Evolutionary conservation across 2,329 filamentous ascomycete species (phyloP), one percentile per base, ranked within the genome.

Genomic region (Penicillium expansum): DNA sequence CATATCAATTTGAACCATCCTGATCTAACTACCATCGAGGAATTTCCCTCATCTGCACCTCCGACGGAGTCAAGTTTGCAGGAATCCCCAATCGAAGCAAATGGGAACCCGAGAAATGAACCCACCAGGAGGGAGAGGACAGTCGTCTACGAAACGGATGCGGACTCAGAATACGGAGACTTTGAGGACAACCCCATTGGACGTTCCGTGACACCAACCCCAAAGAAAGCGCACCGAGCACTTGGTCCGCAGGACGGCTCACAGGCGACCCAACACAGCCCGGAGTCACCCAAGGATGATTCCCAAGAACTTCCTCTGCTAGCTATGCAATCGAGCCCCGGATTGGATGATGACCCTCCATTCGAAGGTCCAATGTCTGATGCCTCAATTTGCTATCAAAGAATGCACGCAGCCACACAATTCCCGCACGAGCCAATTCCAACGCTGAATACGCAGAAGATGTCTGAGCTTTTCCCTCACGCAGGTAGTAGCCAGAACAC

Each of bases 81-180:
- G 38, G 50, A 44, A 38, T 27, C 8, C 3, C 27, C 18, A 18
- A 24, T 30, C 3, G 45, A 48, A 35, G 35, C 27, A 27, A n/a
- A 32, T 9, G 29, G 52, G 4, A 50, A 39, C 8, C 18, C 43
- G 9, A 57, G 53, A 20, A 20, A 37, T 29, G 41, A 20, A 24
- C 48, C 48, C 4, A 53, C 53, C 7, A 61, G 61, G 35, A 64
- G 59, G 14, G 64, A 69, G 37, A 68, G 67, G 48, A 72, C 66
- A 2, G 68, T 77, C n/a, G 60, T 77, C 14, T 76, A 77, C 61
- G 75, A 76, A 51, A 77, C 75, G 3, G 75, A 77, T 60, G 73
- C 67, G 2, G 75, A 77, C n/a, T 66, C 70, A 13, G 71, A 76
- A 14, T 67, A 69, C 29, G 68, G 65, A 24, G 72, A 73, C 9